Base-by-base conservation (phyloP, 2,329 filamentous ascomycete genomes). In the Blastomyces silverae region DNA sequence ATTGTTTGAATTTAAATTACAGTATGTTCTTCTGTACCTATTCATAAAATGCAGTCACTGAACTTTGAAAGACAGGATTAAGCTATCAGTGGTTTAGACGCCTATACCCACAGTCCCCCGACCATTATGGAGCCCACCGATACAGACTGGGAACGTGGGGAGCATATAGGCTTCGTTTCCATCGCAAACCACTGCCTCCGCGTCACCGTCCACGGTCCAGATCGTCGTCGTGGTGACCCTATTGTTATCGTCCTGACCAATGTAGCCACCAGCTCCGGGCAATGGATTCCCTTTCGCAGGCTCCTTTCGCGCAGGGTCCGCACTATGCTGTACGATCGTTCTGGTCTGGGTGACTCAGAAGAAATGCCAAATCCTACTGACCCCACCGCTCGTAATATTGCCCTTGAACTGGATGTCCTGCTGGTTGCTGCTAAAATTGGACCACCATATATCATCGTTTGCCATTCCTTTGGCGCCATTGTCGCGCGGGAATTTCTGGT, bases 281-380 rank as follows among this genome's bases (percentile, higher is more conserved):
- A 61, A 50, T 61, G 58, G 58, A 48, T 20, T 28, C 39, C 42
- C 28, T 42, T 61, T n/a, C 58, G 44, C 42, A 50, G 20, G 48
- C 25, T 48, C 25, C 17, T 50, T 48, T 44, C 48, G n/a, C 58
- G 22, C 15, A 48, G 13, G 20, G 25, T 48, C 13, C 58, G 58
- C 42, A 48, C 42, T 31, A 42, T 61, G 58, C 42, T 61, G 42
- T 61, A 61, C 17, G 58, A 61, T 48, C 58, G 58, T 8, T 46
- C 58, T n/a, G 58, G 58, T 17, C 42, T 48, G 6, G 58, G 58
- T 10, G 58, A 61, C 58, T 61, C 58, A n/a, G 58, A 61, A 25
- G 39, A 61, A n/a, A 48, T 37, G 28, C 25, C 58, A 39, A 50
- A 61, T n/a, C 56, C 56, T 25, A 58, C 56, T 34, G 25, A 15